Percentiles rank a stretch among this genome's conserved stretches.
These are phyloP conservation scores for Yamadazyma songkhlaensis DNA, from an alignment of 1,139 yeast genomes.

Conservation along the genomic window DNA sequence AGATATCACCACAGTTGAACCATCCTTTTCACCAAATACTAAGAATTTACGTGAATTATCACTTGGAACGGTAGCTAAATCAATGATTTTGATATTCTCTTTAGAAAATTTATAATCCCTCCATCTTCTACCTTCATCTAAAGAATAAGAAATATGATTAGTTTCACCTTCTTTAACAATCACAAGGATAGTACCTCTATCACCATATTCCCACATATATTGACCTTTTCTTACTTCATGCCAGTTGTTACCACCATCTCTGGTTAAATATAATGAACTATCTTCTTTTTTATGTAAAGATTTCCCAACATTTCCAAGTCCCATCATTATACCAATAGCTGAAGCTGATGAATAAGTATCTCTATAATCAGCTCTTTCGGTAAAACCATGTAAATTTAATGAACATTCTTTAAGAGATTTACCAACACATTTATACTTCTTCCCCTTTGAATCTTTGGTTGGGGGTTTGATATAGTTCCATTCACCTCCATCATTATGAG, in stretches of 20 bases:
- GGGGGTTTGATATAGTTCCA: constrained; percentile 80
- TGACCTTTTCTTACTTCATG: constrained; percentile 69
- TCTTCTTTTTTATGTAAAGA: constrained; percentile 45
- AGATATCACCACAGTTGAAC: constrained; percentile 33
- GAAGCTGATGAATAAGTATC: constrained; percentile 88
- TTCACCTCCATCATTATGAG: constrained; percentile 91
- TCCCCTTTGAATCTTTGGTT: constrained; percentile 56
- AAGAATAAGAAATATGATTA: constrained; percentile 58
- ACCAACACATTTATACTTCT: constrained; percentile 53
- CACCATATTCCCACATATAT: constrained; percentile 94
- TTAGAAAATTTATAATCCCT: constrained; percentile 59
- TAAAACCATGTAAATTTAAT: constrained; percentile 84
- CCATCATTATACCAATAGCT: constrained; percentile 84
- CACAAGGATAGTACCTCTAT: constrained; percentile 83
- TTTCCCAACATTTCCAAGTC: constrained; percentile 87
- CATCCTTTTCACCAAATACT: constrained; percentile 22
- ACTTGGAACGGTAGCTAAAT: constrained; percentile 86
- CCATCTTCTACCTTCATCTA: constrained; percentile 85
- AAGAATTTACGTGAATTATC: constrained; percentile 78
- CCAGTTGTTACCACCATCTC: constrained; percentile 93
- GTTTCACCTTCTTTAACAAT: constrained; percentile 62
- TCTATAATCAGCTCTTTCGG: constrained; percentile 79
- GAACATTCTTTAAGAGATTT: constrained; percentile 60
- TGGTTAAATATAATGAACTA: constrained; percentile 70
- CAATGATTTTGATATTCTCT: constrained; percentile 54